Evolutionary conservation across 164 flowering plant species (phyloP).

Genomic region (Stephania cephalantha): DNA sequence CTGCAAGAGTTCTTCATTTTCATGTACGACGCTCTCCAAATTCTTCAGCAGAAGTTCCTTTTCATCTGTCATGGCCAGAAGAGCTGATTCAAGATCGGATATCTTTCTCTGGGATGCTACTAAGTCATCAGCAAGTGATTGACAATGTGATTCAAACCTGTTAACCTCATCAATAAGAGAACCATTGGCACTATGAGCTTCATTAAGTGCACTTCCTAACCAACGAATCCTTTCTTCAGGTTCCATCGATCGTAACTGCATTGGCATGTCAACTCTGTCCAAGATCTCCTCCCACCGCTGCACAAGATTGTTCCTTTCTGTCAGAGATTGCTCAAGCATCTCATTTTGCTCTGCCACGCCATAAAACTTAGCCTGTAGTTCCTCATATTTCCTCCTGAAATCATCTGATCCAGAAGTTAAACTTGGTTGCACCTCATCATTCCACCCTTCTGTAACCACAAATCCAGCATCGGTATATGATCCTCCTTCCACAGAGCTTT

Average conservation of each 20-base stretch:
- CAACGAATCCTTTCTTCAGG: constrained; percentile 81
- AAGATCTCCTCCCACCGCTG: constrained; percentile 88
- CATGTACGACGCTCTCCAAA: constrained; percentile 36
- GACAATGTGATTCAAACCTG: constrained; percentile 50
- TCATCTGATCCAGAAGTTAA: constrained; percentile 46
- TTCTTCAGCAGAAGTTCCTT: constrained; percentile 46
- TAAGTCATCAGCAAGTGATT: constrained; percentile 45
- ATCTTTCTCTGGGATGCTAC: constrained; percentile 45
- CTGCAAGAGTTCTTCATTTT: constrained; percentile 36
- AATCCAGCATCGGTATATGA: constrained; percentile 64
- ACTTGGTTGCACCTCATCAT: constrained; percentile 43
- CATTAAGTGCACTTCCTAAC: constrained; percentile 66
- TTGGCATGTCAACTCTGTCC: constrained; percentile 64
- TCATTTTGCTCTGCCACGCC: constrained; percentile 96
- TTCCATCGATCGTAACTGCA: constrained; percentile 67
- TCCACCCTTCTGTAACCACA: constrained; percentile 59
- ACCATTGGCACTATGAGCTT: constrained; percentile 45
- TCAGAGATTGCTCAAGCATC: constrained; percentile 94
- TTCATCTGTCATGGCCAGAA: constrained; percentile 39
- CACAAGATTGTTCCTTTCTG: constrained; percentile 83
- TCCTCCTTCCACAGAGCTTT: constrained; percentile 54
- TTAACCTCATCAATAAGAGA: constrained; percentile 56
- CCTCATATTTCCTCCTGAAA: constrained; percentile 67
- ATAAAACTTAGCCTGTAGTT: constrained; percentile 72
- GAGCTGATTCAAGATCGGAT: constrained; percentile 42